phyloP scores from a whole-genome alignment of 176 grass and related monocot genomes.

The Tillandsia fasciculata region DNA sequence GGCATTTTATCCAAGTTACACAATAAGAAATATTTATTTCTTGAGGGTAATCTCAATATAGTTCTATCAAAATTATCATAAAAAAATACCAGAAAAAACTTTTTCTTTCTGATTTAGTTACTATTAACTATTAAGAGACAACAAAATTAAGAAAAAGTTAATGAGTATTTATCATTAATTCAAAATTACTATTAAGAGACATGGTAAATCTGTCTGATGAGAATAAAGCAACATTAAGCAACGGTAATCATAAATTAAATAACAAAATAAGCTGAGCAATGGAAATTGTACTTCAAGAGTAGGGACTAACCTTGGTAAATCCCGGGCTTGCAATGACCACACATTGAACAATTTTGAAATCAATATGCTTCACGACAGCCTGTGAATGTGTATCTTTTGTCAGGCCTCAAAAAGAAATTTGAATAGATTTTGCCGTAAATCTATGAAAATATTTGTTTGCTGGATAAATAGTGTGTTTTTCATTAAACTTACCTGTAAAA shows the following conservation, averaged over 20 bases:
- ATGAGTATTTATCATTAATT: too few species aligned
- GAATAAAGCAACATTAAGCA: not conserved
- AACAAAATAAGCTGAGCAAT: constrained; percentile 7
- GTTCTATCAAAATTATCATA: too few species aligned
- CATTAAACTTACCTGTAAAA: constrained; percentile 61
- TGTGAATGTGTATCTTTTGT: constrained; percentile 29
- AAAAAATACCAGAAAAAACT: too few species aligned
- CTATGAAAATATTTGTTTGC: not conserved
- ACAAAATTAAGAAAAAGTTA: too few species aligned
- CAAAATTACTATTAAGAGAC: not conserved
- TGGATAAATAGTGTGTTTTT: not conserved
- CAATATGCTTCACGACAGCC: constrained; percentile 79
- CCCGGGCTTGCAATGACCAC: constrained; percentile 94
- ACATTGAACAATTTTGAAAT: constrained; percentile 77
- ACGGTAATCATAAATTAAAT: not conserved
- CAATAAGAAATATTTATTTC: too few species aligned
- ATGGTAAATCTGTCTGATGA: not conserved
- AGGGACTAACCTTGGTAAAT: constrained; percentile 79
- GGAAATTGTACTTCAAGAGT: not conserved
- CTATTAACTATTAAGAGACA: too few species aligned
- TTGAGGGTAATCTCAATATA: too few species aligned
- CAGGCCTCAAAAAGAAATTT: constrained; percentile 8
- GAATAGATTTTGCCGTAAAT: not conserved
- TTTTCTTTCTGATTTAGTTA: too few species aligned
- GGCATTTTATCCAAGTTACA: too few species aligned